Percentiles rank a stretch among this genome's conserved stretches.
These are phyloP conservation scores for Penicillium daleae DNA, from an alignment of 495 filamentous ascomycete genomes.

Conservation along the genomic window DNA sequence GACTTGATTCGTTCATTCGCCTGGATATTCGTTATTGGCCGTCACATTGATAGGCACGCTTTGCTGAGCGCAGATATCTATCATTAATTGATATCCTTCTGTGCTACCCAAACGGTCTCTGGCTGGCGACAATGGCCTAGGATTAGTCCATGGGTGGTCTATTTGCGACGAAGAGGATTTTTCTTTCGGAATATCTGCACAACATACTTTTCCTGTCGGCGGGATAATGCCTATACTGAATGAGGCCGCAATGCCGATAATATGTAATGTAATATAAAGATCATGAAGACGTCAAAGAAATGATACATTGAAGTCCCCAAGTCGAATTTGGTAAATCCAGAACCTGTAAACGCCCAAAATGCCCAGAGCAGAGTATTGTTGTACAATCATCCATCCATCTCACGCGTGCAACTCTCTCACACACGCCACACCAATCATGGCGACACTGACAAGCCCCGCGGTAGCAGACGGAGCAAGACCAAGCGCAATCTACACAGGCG, in stretches of 20 bases:
- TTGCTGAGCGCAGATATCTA: conserved; percentile 9
- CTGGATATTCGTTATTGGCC: not conserved
- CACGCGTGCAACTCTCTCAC: conserved; percentile 25
- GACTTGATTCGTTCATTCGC: not conserved
- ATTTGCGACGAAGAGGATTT: not conserved
- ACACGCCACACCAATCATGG: not conserved
- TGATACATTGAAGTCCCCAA: not conserved
- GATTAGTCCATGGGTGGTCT: not conserved
- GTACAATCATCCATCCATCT: conserved; percentile 29
- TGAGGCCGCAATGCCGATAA: not conserved
- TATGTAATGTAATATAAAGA: conserved; percentile 20
- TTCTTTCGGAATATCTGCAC: not conserved
- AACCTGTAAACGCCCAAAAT: conserved; percentile 36
- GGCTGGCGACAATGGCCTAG: not conserved
- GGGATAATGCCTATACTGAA: not conserved
- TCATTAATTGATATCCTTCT: conserved; percentile 17
- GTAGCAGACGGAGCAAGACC: not conserved
- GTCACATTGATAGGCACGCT: conserved; percentile 7
- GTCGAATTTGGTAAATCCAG: conserved; percentile 1
- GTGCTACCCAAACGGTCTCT: not conserved
- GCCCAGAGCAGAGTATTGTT: conserved; percentile 44
- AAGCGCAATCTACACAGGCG: not conserved
- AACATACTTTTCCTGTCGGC: not conserved
- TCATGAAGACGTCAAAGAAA: conserved; percentile 11
- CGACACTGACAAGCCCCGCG: not conserved